Conservation (phyloP, 768 basidiomycete genomes). For the Dentipellis fragilis region DNA sequence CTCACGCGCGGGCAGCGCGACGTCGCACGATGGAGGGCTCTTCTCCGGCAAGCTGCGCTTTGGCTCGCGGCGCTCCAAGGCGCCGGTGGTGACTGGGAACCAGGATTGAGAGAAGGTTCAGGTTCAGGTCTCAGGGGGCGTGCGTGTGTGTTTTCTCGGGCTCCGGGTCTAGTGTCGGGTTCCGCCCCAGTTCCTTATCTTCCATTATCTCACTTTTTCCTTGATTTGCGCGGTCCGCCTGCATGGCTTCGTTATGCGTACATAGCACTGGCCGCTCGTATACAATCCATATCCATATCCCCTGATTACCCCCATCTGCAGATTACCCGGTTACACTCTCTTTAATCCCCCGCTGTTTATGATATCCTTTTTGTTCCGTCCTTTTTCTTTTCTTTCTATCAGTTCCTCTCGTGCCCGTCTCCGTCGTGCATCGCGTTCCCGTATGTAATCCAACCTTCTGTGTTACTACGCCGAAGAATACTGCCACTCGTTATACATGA, state of each 20-base stretch:
- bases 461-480: constrained; percentile 6
- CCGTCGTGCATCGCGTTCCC: background rate
- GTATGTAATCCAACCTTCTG: background rate
- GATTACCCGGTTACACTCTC: constrained; percentile 11
- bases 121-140: background rate
- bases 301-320: background rate
- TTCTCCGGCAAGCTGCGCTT: constrained; percentile 71
- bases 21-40: constrained; percentile 58
- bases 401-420: constrained; percentile 7
- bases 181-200: background rate
- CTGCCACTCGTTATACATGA: background rate
- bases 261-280: background rate
- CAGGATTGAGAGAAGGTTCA: background rate
- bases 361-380: constrained; percentile 9
- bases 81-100: constrained; percentile 15
- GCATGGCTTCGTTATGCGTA: background rate
- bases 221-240: background rate
- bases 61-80: constrained; percentile 56
- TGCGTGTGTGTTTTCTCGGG: background rate
- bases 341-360: constrained; percentile 11
- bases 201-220: background rate
- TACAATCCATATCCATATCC: background rate
- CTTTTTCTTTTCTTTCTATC: constrained; percentile 5
- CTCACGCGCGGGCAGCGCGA: constrained; percentile 64
- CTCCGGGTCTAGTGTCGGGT: background rate